A percentile compares a stretch with the other conserved stretches of the same genome.
Conservation (phyloP, 1,284 basidiomycete genomes). For the Cerioporus squamosus region DNA sequence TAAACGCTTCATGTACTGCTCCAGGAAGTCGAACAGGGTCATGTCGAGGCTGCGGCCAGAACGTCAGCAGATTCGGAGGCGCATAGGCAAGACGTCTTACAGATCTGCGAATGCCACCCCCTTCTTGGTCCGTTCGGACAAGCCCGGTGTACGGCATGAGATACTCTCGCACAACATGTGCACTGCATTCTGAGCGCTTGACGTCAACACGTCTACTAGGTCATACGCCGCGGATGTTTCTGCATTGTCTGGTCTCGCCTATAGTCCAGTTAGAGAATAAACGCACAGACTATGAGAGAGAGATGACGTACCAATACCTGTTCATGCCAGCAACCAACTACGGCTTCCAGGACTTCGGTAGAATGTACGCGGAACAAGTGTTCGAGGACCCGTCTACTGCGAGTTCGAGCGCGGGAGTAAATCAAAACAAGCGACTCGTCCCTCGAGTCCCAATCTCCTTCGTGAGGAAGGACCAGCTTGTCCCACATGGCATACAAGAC, state of each 20-base stretch:
- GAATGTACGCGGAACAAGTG: slow-evolving; percentile 85
- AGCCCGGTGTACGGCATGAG: slow-evolving; percentile 53
- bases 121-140: slow-evolving; percentile 60
- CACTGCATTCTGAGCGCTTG: slow-evolving; percentile 88
- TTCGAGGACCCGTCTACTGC: slow-evolving; percentile 82
- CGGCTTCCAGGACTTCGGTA: slow-evolving; percentile 80
- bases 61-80: neutral
- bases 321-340: slow-evolving; percentile 81
- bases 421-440: slow-evolving; percentile 72
- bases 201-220: slow-evolving; percentile 81
- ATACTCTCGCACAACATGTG: slow-evolving; percentile 91
- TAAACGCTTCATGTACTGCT: slow-evolving; percentile 83
- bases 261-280: neutral
- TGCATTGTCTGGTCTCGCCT: slow-evolving; percentile 20
- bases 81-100: slow-evolving; percentile 44
- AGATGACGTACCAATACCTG: slow-evolving; percentile 49
- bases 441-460: slow-evolving; percentile 51
- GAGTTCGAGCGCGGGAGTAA: slow-evolving; percentile 63
- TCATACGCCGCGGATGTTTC: slow-evolving; percentile 68
- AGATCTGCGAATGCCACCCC: slow-evolving; percentile 66
- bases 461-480: slow-evolving; percentile 54
- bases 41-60: slow-evolving; percentile 57
- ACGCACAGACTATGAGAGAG: neutral
- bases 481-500: slow-evolving; percentile 75
- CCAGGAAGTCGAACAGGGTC: slow-evolving; percentile 83